Conservation (phyloP, 257 asterid species). For the Fraxinus quadrangulata region DNA sequence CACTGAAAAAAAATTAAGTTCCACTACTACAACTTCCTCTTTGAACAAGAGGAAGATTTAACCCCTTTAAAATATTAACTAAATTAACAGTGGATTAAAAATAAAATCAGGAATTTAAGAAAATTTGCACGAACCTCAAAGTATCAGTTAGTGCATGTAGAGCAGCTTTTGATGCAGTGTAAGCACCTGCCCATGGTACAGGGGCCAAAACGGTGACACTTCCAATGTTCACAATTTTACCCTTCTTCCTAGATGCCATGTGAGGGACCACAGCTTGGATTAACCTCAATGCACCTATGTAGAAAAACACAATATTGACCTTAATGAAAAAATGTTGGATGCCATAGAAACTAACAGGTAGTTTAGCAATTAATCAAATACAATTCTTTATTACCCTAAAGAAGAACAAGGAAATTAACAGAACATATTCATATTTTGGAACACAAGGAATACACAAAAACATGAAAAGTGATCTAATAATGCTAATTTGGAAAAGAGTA, state of each 20-base stretch:
- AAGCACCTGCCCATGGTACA: conserved; percentile 74
- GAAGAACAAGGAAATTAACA: background rate
- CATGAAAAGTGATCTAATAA: conserved; percentile 8
- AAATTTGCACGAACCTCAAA: conserved; percentile 53
- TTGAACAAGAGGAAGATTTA: background rate
- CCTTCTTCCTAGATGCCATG: conserved; percentile 88
- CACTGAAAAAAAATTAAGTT: background rate
- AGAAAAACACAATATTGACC: conserved; percentile 4
- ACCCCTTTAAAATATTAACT: background rate
- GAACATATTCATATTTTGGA: background rate
- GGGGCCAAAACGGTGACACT: conserved; percentile 79
- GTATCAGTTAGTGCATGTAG: conserved; percentile 72
- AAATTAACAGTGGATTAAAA: background rate
- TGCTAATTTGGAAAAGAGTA: background rate
- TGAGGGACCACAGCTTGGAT: conserved; percentile 91
- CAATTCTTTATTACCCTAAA: background rate
- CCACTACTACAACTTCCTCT: background rate
- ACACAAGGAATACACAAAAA: background rate
- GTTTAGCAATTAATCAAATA: background rate
- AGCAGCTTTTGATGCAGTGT: conserved; percentile 91
- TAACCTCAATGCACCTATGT: conserved; percentile 73
- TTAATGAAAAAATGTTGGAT: background rate
- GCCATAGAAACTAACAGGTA: conserved; percentile 1
- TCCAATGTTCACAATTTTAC: conserved; percentile 84
- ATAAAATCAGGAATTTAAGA: background rate